phyloP scores from a whole-genome alignment of 345 rosid species.

The Camelina sativa region DNA sequence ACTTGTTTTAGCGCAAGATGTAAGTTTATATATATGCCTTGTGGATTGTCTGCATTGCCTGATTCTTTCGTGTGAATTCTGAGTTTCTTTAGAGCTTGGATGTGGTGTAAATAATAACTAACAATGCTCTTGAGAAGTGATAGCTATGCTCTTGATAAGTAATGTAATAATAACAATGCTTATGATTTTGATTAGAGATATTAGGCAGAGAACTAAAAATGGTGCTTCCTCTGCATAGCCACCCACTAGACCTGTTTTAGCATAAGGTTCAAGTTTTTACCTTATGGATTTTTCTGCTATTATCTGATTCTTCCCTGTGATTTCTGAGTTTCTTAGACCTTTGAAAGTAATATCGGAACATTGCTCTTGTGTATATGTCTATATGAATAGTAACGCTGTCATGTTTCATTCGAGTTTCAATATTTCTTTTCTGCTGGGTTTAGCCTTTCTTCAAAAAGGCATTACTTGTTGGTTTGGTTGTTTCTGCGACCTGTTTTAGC shows the following conservation, averaged over 20 bases:
- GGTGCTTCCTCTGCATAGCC: neutral
- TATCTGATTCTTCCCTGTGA: neutral
- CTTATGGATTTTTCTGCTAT: neutral
- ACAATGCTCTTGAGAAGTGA: neutral
- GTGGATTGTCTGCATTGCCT: neutral
- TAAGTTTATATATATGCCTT: neutral
- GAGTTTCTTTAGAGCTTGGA: neutral
- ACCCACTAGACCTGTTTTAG: neutral
- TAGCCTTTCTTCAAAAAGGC: neutral
- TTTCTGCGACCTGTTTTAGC: neutral
- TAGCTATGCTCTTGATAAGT: neutral
- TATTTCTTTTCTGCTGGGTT: neutral
- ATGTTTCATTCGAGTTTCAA: neutral
- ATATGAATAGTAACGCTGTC: neutral
- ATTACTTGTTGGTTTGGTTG: neutral
- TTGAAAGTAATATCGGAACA: neutral
- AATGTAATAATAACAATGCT: neutral
- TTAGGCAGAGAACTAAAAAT: neutral
- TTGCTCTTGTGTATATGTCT: neutral
- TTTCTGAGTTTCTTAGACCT: neutral
- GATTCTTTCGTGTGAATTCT: neutral
- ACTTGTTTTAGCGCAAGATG: neutral
- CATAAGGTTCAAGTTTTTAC: neutral
- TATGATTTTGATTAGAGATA: neutral
- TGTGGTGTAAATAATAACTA: neutral